Evolutionary conservation across 768 basidiomycete genomes (phyloP).

Genomic region (Tylopilus rubrobrunneus): DNA sequence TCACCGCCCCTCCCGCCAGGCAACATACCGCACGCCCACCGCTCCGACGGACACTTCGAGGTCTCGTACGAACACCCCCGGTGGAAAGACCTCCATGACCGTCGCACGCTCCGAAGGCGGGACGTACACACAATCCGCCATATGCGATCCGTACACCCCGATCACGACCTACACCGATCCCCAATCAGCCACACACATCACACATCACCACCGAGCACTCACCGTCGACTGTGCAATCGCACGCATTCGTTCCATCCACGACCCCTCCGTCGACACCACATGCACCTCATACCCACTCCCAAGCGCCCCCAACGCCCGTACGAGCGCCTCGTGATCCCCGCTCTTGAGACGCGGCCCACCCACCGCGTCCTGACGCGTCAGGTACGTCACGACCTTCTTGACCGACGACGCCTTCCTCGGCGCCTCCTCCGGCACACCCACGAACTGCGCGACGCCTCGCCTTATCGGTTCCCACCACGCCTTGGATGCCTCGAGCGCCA

Average conservation of each 20-base stretch:
- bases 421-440: constrained; percentile 32
- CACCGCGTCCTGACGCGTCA: constrained; percentile 55
- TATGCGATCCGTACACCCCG: constrained; percentile 2
- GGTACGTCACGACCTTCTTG: constrained; percentile 60
- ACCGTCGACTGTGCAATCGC: constrained; percentile 69
- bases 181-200: background rate
- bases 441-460: constrained; percentile 39
- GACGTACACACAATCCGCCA: constrained; percentile 1
- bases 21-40: background rate
- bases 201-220: constrained; percentile 21
- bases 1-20: constrained; percentile 2
- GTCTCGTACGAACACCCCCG: constrained; percentile 2
- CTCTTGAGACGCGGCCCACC: constrained; percentile 47
- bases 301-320: constrained; percentile 53
- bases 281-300: constrained; percentile 53
- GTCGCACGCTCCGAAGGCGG: background rate
- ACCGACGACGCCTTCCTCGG: constrained; percentile 16
- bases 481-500: constrained; percentile 39
- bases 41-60: background rate
- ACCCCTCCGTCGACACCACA: constrained; percentile 47
- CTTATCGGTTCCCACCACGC: constrained; percentile 71
- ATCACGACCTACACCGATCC: background rate
- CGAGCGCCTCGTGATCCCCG: constrained; percentile 57
- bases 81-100: constrained; percentile 1
- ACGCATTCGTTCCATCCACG: constrained; percentile 61